These are phyloP conservation scores for Porogramme epimiltina DNA, from an alignment of 1,284 basidiomycete genomes.

Conservation along the genomic window DNA sequence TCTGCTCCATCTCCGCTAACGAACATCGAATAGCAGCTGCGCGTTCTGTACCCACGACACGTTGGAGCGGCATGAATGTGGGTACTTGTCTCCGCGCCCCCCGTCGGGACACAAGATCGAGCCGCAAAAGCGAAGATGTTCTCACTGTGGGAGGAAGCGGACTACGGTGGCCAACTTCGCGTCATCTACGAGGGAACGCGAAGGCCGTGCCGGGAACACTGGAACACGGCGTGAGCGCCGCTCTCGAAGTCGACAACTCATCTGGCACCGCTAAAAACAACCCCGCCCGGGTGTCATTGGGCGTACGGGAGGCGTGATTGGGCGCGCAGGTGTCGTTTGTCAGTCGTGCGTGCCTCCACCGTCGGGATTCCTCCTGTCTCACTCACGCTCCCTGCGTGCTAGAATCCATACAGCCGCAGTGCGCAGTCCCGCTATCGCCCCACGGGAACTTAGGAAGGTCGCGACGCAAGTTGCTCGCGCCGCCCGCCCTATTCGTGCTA, in stretches of 20 bases:
- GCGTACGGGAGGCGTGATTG: slow-evolving; percentile 14
- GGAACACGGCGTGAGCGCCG: slow-evolving; percentile 11
- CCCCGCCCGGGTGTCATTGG: slow-evolving; percentile 2
- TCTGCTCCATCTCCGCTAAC: background rate
- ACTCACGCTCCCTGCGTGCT: slow-evolving; percentile 17
- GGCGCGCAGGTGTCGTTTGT: slow-evolving; percentile 3
- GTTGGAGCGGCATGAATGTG: slow-evolving; percentile 7
- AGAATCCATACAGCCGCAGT: slow-evolving; percentile 16
- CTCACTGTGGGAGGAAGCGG: slow-evolving; percentile 21
- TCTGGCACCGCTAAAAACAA: slow-evolving; percentile 16
- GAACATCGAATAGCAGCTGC: slow-evolving; percentile 1
- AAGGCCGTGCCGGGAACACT: slow-evolving; percentile 7
- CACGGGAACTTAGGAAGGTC: slow-evolving; percentile 6
- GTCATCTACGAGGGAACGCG: slow-evolving; percentile 12
- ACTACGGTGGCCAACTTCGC: slow-evolving; percentile 1
- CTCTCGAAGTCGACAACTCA: slow-evolving; percentile 14
- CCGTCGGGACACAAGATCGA: slow-evolving; percentile 5
- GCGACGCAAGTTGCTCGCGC: background rate
- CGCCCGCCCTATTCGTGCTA: slow-evolving; percentile 5
- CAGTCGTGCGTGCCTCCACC: slow-evolving; percentile 13
- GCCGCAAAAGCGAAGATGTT: slow-evolving; percentile 19
- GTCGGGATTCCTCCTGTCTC: slow-evolving; percentile 7
- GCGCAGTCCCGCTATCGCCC: slow-evolving; percentile 16
- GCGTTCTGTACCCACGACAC: slow-evolving; percentile 11
- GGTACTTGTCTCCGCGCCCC: slow-evolving; percentile 1